These are phyloP conservation scores for Cnidoscolus chayamansa DNA, from an alignment of 441 rosid species.

Conservation along the genomic window DNA sequence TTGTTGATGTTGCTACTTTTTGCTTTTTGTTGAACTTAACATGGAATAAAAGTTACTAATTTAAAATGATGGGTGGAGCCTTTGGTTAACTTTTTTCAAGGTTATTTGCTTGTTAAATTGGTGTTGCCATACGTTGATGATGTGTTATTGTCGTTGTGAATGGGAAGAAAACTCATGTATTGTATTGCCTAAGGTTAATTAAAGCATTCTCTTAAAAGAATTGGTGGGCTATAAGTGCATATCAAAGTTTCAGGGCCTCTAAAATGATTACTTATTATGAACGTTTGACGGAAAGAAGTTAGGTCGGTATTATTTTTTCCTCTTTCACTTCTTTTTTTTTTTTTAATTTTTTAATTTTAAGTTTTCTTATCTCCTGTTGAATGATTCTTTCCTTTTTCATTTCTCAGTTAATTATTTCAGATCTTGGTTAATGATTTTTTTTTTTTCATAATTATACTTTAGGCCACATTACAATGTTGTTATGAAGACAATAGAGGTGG, in stretches of 20 bases:
- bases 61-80: neutral
- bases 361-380: neutral
- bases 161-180: neutral
- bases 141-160: neutral
- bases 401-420: neutral
- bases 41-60: neutral
- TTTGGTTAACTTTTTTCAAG: neutral
- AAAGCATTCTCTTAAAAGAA: no score
- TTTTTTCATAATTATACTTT: slow-evolving; percentile 28
- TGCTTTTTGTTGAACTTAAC: neutral
- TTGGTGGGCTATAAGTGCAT: neutral
- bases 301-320: neutral
- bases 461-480: slow-evolving; percentile 86
- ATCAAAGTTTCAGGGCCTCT: neutral
- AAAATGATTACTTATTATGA: neutral
- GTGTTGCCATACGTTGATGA: neutral
- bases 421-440: slow-evolving; percentile 11
- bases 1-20: neutral
- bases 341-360: neutral
- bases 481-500: slow-evolving; percentile 73
- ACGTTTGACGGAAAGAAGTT: neutral
- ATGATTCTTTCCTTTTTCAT: slow-evolving; percentile 4
- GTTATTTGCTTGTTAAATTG: neutral
- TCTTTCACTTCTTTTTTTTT: neutral
- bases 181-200: neutral